Evolutionary conservation across 164 flowering plant genomes (phyloP), one percentile per base, ranked within the genome.

Genomic region (Malania oleifera): DNA sequence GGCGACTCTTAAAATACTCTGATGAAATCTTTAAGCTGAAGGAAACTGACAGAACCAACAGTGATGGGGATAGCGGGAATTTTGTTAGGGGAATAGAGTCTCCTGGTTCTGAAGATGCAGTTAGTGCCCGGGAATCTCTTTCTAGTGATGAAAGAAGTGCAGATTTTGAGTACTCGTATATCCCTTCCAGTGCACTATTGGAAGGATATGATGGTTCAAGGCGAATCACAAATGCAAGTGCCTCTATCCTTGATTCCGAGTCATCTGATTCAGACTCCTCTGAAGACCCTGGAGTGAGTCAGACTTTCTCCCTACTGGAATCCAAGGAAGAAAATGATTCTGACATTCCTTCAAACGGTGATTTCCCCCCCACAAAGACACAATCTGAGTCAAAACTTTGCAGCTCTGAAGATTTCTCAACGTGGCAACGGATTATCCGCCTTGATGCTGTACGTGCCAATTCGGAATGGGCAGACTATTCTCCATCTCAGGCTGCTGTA

Each of bases 351-450:
- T 43, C 46, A 4, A 22, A 18, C n/a, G n/a, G n/a, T n/a, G n/a
- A n/a, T 27, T 60, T 70, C 13, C 70, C 77, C 40, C 75, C 71
- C 5, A 62, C 53, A 3, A 71, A 31, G 45, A 46, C 59, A 7
- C 77, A 71, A 67, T 43, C 41, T 25, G 52, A 34, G 38, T 58
- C 79, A 14, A 59, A 70, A 48, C 47, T 54, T n/a, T 60, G 65
- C 14, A 59, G 60, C 7, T 39, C 58, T 39, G 99, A 93, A 73
- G 91, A 88, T 68, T 93, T 84, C 63, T 64, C 74, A 7, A 84
- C 96, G 1, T 93, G 99, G 99, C 96, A 88, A 68, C 79, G 97
- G 29, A 93, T 90, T 22, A 93, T 93, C 35, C 90, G 96, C 19
- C 76, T 87, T 37, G 97, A 93, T 80, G 99, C 99, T 2, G 69